These are phyloP conservation scores for Prunella vulgaris DNA, from an alignment of 257 asterid genomes.

Conservation along the genomic window DNA sequence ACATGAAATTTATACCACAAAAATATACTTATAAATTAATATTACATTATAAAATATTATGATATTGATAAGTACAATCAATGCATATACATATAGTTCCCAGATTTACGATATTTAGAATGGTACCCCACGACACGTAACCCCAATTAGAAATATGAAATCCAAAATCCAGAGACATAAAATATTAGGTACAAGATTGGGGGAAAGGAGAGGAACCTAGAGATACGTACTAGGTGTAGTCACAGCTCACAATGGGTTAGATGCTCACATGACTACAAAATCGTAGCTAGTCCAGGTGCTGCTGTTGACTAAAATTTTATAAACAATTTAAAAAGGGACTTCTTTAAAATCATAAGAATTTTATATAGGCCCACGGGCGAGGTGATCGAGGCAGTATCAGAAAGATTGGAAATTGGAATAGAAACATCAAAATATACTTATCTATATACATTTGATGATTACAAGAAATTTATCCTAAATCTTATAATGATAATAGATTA, in stretches of 20 bases:
- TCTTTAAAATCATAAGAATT: constrained; percentile 13
- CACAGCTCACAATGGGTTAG: constrained; percentile 20
- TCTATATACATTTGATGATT: constrained; percentile 30
- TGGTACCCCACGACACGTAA: constrained; percentile 11
- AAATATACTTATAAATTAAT: too few species aligned
- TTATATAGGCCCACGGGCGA: constrained; percentile 9
- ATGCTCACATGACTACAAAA: constrained; percentile 63
- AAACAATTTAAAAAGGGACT: constrained; percentile 31
- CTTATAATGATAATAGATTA: constrained; percentile 51
- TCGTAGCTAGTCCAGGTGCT: constrained; percentile 30
- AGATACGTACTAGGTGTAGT: constrained; percentile 20
- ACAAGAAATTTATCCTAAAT: constrained; percentile 36
- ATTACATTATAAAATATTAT: too few species aligned
- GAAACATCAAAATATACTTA: constrained; percentile 58
- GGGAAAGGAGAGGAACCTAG: constrained; percentile 41
- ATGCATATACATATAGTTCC: too few species aligned
- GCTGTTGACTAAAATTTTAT: constrained; percentile 35
- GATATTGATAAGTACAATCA: too few species aligned
- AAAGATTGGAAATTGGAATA: constrained; percentile 74
- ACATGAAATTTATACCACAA: too few species aligned
- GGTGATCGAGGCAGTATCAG: constrained; percentile 44
- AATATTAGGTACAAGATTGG: constrained; percentile 35
- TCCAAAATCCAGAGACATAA: constrained; percentile 23
- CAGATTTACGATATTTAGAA: neutral
- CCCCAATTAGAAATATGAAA: constrained; percentile 4